Conservation (phyloP, 2,329 filamentous ascomycete genomes). For the Thielaviopsis ethacetica region DNA sequence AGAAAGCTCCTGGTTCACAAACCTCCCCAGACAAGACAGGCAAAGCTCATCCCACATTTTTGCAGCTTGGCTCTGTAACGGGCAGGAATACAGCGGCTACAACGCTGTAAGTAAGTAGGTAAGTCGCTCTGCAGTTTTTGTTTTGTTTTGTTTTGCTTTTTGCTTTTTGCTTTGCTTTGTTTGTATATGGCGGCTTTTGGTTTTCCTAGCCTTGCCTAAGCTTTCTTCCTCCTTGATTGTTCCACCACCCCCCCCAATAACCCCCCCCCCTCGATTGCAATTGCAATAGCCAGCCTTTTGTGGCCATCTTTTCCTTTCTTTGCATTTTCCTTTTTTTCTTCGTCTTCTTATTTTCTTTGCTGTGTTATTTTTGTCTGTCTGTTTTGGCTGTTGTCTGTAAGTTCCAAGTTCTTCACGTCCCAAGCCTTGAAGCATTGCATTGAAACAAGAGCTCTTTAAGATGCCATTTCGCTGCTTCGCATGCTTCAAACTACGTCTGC, state of each 20-base stretch:
- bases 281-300: neutral
- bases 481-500: neutral
- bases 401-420: neutral
- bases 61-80: no score
- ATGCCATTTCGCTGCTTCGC: neutral
- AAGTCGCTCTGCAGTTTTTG: neutral
- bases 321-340: constrained; percentile 6
- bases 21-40: no score
- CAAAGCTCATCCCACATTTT: no score
- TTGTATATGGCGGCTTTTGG: no score
- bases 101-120: neutral
- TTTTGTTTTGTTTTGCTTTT: neutral
- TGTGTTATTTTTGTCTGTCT: no score
- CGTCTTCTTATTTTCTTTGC: constrained; percentile 5
- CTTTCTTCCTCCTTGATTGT: constrained; percentile 13
- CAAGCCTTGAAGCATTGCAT: neutral
- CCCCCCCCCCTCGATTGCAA: constrained; percentile 7
- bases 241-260: constrained; percentile 12
- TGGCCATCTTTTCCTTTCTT: constrained; percentile 2
- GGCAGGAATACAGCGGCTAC: neutral
- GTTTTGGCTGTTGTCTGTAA: neutral
- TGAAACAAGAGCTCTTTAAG: neutral
- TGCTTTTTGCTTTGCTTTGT: neutral
- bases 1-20: no score
- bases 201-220: neutral